A percentile compares a stretch with the other conserved stretches of the same genome.
These are phyloP conservation scores for Alternaria sp. DNA, from an alignment of 2,329 filamentous ascomycete genomes.

Conservation along the genomic window DNA sequence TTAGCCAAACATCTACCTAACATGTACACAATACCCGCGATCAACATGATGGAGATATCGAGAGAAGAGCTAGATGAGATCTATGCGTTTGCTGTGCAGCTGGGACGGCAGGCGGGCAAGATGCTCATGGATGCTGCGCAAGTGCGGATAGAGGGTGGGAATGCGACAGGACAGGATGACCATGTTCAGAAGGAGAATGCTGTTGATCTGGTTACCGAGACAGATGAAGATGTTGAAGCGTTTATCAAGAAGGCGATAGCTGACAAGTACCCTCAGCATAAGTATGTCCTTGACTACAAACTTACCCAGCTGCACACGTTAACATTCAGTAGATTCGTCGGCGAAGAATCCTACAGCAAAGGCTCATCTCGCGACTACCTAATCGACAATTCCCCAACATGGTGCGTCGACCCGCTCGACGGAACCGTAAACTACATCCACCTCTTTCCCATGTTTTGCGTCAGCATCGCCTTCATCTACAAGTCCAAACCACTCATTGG, in stretches of 20 bases:
- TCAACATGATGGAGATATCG: slow-evolving; percentile 33
- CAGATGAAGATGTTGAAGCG: slow-evolving; percentile 74
- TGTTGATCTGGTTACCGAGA: slow-evolving; percentile 79
- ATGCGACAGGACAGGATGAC: slow-evolving; percentile 28
- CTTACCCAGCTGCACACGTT: fast-evolving
- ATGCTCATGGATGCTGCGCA: slow-evolving; percentile 70
- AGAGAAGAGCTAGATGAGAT: slow-evolving; percentile 65
- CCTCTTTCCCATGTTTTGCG: slow-evolving; percentile 81
- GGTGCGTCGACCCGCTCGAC: slow-evolving; percentile 79
- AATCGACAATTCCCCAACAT: slow-evolving; percentile 69
- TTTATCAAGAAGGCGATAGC: slow-evolving; percentile 69
- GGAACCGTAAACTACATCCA: slow-evolving; percentile 84
- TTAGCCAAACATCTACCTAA: background rate
- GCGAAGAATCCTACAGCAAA: slow-evolving; percentile 77
- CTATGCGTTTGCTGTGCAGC: slow-evolving; percentile 72
- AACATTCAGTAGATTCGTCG: slow-evolving; percentile 65
- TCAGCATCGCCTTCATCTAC: slow-evolving; percentile 74
- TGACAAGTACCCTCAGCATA: slow-evolving; percentile 68
- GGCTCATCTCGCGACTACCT: slow-evolving; percentile 72
- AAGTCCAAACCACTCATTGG: slow-evolving; percentile 68
- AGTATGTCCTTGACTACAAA: slow-evolving; percentile 50
- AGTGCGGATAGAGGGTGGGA: slow-evolving; percentile 56
- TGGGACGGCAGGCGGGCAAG: slow-evolving; percentile 72
- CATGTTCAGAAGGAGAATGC: slow-evolving; percentile 74
- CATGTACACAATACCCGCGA: background rate